Evolutionary conservation across 2,329 filamentous ascomycete species (phyloP).

Genomic region (Colletotrichum orbiculare): DNA sequence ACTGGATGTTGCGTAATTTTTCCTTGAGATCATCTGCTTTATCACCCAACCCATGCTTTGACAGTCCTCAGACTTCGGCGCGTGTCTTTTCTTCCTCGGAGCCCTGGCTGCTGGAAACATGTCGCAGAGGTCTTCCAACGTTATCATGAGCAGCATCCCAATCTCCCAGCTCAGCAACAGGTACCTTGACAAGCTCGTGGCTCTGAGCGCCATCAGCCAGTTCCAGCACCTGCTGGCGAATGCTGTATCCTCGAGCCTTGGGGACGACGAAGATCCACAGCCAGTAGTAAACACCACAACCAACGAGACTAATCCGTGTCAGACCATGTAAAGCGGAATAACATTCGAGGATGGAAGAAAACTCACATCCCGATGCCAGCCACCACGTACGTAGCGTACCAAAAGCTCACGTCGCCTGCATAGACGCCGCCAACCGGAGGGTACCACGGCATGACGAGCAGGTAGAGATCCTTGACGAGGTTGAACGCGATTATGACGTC

Average conservation of each 20-base stretch:
- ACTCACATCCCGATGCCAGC: slow-evolving; percentile 70
- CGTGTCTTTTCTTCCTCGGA: not conserved
- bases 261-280: slow-evolving; percentile 69
- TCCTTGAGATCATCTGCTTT: too few relatives aligned
- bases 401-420: slow-evolving; percentile 76
- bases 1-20: too few relatives aligned
- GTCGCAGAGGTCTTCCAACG: slow-evolving; percentile 40
- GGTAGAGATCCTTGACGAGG: slow-evolving; percentile 67
- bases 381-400: slow-evolving; percentile 76
- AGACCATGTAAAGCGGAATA: not conserved
- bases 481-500: slow-evolving; percentile 67
- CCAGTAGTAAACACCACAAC: slow-evolving; percentile 68
- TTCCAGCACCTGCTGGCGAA: slow-evolving; percentile 66
- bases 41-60: too few relatives aligned
- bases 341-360: slow-evolving; percentile 37
- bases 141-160: slow-evolving; percentile 71
- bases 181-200: slow-evolving; percentile 63
- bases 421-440: slow-evolving; percentile 69
- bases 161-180: slow-evolving; percentile 55
- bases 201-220: slow-evolving; percentile 52
- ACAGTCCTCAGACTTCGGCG: not conserved
- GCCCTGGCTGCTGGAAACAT: not conserved
- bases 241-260: slow-evolving; percentile 59
- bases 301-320: slow-evolving; percentile 44
- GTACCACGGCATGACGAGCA: slow-evolving; percentile 78